A percentile compares a stretch with the other conserved stretches of the same genome.
Evolutionary conservation across 108 stramenopile genomes (phyloP).

Genomic region (Cyclotella choctawhatcheeana): DNA sequence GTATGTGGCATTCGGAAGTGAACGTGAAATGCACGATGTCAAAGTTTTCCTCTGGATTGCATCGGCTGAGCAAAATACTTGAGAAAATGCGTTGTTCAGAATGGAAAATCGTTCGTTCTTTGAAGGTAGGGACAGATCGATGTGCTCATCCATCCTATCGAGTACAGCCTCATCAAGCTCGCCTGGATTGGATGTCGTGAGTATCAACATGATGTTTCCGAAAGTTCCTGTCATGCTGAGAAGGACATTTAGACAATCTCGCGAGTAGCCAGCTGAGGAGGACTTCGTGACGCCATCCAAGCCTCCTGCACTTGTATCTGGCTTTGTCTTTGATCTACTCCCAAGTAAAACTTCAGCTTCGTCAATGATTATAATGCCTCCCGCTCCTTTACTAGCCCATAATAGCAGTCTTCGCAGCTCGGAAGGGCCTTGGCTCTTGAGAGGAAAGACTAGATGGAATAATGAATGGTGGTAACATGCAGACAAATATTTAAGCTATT

Average conservation of each 20-base stretch:
- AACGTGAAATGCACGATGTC: background rate
- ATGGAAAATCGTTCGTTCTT: slow-evolving; percentile 54
- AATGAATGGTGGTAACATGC: no score
- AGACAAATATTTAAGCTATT: no score
- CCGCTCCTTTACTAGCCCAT: slow-evolving; percentile 74
- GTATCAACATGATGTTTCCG: slow-evolving; percentile 82
- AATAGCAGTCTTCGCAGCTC: slow-evolving; percentile 83
- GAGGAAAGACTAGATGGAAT: slow-evolving; percentile 16
- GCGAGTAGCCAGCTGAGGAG: slow-evolving; percentile 28
- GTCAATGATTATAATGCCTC: slow-evolving; percentile 87
- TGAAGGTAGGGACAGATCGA: slow-evolving; percentile 68
- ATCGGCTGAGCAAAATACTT: slow-evolving; percentile 20
- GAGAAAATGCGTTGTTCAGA: slow-evolving; percentile 62
- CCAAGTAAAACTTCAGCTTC: slow-evolving; percentile 86
- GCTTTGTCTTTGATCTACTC: slow-evolving; percentile 27
- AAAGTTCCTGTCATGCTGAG: slow-evolving; percentile 84
- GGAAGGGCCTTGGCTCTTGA: slow-evolving; percentile 79
- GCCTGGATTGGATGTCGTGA: slow-evolving; percentile 85
- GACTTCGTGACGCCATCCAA: background rate
- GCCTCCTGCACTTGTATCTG: background rate
- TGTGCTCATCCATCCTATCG: slow-evolving; percentile 88
- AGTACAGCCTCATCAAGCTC: slow-evolving; percentile 87
- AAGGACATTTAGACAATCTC: slow-evolving; percentile 66
- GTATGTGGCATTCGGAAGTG: slow-evolving; percentile 9
- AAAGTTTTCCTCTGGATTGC: background rate